Base-by-base conservation (phyloP, 108 stramenopile species). In the Cylindrotheca closterium region DNA sequence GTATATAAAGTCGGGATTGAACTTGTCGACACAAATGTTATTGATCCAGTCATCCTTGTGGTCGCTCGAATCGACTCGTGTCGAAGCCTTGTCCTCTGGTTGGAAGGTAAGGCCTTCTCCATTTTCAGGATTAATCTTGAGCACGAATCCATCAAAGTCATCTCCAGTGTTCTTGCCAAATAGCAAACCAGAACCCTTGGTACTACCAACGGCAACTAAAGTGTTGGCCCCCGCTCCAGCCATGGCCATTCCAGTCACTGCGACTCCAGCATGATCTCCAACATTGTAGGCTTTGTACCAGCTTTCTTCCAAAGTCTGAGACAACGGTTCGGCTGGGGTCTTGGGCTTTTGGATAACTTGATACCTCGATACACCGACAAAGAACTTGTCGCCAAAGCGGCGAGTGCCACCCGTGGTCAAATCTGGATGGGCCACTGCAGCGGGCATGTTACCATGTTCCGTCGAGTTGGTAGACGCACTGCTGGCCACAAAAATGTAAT, bases 141-240 rank as follows among this genome's bases (percentile, higher is more conserved):
- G 54, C 12, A 81, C 54, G 57, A 77, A 81, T 0, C 76, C 80
- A 67, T 81, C 80, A 58, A 70, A 42, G 27, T 70, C 73, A 10
- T 19, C 23, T 46, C 55, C 56, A 25, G 45, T 34, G 15, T 53
- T 37, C 0, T n/a, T 28, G n/a, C 65, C 73, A 55, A 67, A 74
- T 2, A 58, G 47, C 25, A 47, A 60, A 17, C 74, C 74, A 4
- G 30, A 25, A 1, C 58, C 77, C 0, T 31, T 55, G 31, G 79
- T 80, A 48, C 53, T 58, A 10, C 79, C 79, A n/a, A 67, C 79
- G n/a, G 68, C 70, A 26, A 80, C 48, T 8, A 80, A 65, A 15
- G 50, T 51, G 32, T 66, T 22, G n/a, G 57, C 52, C 42, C 61
- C 50, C 7, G 37, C 7, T 45, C 59, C 63, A 17, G 51, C 63